Percentiles rank a stretch among this genome's conserved stretches.
Conservation (phyloP, 371 early-diverging fungal species). For the Mucor sp. region DNA sequence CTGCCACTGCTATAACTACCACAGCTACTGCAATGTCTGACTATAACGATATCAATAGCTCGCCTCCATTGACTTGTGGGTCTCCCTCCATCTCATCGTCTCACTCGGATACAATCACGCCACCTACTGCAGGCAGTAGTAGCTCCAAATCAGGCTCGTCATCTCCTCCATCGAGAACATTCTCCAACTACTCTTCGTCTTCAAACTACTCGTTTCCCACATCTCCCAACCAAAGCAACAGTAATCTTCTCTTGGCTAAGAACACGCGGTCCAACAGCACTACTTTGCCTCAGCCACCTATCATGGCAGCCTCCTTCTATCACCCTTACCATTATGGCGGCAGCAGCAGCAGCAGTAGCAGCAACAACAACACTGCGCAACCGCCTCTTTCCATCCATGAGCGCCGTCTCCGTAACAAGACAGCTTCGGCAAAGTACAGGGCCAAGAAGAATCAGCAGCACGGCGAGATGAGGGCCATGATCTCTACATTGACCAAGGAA, state of each 20-base stretch:
- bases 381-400: constrained; percentile 55
- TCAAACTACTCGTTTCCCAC: constrained; percentile 9
- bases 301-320: background rate
- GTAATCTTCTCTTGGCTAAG: background rate
- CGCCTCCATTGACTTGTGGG: background rate
- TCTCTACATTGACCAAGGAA: constrained; percentile 51
- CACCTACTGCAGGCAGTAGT: background rate
- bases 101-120: constrained; percentile 1
- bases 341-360: background rate
- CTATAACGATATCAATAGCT: background rate
- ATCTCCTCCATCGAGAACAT: constrained; percentile 6
- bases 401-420: constrained; percentile 63
- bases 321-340: background rate
- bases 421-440: constrained; percentile 68
- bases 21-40: background rate
- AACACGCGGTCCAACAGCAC: background rate
- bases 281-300: background rate
- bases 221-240: background rate
- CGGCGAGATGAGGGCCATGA: constrained; percentile 59
- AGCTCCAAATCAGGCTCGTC: constrained; percentile 2
- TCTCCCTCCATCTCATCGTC: constrained; percentile 15
- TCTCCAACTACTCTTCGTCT: constrained; percentile 5
- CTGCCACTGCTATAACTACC: background rate
- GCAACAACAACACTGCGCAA: background rate
- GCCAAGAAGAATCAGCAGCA: constrained; percentile 67